Percentiles rank a stretch among this genome's conserved stretches.
These are phyloP conservation scores for Besnoitia besnoiti DNA, from an alignment of 169 alveolate species.

Conservation along the genomic window DNA sequence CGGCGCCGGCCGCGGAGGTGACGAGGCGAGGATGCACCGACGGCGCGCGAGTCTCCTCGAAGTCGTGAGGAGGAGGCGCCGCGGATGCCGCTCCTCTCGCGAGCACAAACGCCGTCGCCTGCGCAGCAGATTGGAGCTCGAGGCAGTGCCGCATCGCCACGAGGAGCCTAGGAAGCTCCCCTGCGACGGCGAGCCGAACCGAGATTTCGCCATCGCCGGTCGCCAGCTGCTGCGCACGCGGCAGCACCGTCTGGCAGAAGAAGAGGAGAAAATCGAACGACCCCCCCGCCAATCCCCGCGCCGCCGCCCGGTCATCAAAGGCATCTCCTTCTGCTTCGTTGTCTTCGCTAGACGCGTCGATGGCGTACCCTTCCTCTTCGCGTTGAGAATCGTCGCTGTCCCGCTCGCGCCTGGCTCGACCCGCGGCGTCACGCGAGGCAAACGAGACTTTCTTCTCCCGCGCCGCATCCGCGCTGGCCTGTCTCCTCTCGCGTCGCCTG, in stretches of 20 bases:
- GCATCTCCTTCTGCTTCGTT: constrained; percentile 32
- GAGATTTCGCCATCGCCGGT: constrained; percentile 42
- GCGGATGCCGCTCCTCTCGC: background rate
- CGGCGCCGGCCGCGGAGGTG: no score
- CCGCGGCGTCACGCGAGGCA: background rate
- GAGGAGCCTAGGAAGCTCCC: constrained; percentile 44
- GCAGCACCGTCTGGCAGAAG: constrained; percentile 34
- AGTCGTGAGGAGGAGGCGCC: no score
- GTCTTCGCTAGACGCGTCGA: background rate
- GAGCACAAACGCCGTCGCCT: constrained; percentile 19
- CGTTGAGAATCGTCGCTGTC: no score
- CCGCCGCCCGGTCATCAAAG: constrained; percentile 9
- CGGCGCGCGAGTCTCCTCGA: no score
- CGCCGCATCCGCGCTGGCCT: no score
- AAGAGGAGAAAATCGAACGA: background rate
- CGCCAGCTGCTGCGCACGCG: constrained; percentile 35
- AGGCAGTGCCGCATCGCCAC: constrained; percentile 44
- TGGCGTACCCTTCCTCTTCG: constrained; percentile 1
- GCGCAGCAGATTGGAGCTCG: constrained; percentile 39
- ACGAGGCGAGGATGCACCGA: no score
- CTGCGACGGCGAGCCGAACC: constrained; percentile 54
- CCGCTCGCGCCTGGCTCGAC: no score
- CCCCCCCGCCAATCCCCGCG: background rate
- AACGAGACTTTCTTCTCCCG: background rate
- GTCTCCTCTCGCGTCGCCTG: no score